These are phyloP conservation scores for Daldinia caldariorum DNA, from an alignment of 495 filamentous ascomycete genomes.

Conservation along the genomic window DNA sequence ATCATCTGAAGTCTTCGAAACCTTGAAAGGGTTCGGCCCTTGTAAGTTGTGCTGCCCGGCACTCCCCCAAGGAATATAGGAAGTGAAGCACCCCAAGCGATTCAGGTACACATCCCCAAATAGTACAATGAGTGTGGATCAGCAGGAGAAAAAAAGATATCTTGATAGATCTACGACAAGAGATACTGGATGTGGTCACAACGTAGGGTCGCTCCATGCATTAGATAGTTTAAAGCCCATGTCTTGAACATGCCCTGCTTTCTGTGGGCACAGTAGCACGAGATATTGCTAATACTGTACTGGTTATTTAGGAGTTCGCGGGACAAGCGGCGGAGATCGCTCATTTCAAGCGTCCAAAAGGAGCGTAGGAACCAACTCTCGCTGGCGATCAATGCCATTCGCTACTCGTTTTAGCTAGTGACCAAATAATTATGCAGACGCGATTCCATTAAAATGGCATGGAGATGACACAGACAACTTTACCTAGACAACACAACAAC, in stretches of 20 bases:
- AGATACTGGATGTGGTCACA: conserved; percentile 5
- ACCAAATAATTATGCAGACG: conserved; percentile 29
- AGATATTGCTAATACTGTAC: neutral
- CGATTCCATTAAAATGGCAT: conserved; percentile 16
- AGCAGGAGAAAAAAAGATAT: conserved; percentile 11
- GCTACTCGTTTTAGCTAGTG: conserved; percentile 28
- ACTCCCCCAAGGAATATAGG: conserved; percentile 2
- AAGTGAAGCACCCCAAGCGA: neutral
- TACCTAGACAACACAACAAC: neutral
- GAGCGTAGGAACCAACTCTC: conserved; percentile 24
- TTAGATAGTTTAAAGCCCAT: conserved; percentile 4
- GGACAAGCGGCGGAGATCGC: conserved; percentile 33
- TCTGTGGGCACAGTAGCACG: conserved; percentile 29
- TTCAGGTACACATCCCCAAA: conserved; percentile 10
- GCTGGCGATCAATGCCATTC: conserved; percentile 30
- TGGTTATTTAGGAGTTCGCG: conserved; percentile 14
- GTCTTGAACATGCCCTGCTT: conserved; percentile 24
- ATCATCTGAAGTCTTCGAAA: neutral
- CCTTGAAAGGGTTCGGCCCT: neutral
- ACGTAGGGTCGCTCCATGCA: conserved; percentile 6
- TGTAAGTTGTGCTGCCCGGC: neutral
- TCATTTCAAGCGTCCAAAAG: conserved; percentile 32
- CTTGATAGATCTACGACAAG: conserved; percentile 10
- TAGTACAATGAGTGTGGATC: neutral
- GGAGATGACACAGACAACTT: conserved; percentile 1